These are phyloP conservation scores for Plasmopara muralis DNA, from an alignment of 352 stramenopile genomes.

Conservation along the genomic window DNA sequence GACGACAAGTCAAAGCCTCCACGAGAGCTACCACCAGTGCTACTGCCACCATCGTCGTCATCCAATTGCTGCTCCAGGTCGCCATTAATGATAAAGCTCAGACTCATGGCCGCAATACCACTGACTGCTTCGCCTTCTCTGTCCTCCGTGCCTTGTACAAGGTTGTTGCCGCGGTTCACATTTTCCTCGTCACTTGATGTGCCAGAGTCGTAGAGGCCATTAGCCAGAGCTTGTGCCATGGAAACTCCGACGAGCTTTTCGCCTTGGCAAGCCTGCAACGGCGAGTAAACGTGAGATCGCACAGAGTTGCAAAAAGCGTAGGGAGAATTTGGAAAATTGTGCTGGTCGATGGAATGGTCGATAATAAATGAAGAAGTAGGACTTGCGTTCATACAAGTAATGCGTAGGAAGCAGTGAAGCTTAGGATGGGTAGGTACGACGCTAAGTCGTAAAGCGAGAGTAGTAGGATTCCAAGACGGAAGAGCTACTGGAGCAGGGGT, in stretches of 20 bases:
- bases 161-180: conserved; percentile 18
- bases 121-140: conserved; percentile 35
- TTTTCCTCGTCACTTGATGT: conserved; percentile 24
- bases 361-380: conserved; percentile 37
- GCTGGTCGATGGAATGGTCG: conserved; percentile 14
- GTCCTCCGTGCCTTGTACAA: conserved; percentile 18
- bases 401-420: conserved; percentile 16
- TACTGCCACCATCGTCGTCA: conserved; percentile 31
- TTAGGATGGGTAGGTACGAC: conserved; percentile 25
- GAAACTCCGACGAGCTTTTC: conserved; percentile 12
- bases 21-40: conserved; percentile 20
- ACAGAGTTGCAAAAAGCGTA: conserved; percentile 13
- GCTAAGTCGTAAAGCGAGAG: conserved; percentile 21
- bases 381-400: conserved; percentile 33
- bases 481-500: conserved; percentile 37
- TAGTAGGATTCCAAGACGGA: conserved; percentile 33
- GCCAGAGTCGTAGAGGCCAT: conserved; percentile 24
- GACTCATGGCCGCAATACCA: conserved; percentile 69
- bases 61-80: conserved; percentile 29
- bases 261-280: conserved; percentile 20
- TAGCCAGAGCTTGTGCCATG: conserved; percentile 24
- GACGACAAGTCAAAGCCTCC: conserved; percentile 48
- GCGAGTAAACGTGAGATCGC: conserved; percentile 25
- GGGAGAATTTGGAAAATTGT: conserved; percentile 15
- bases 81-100: conserved; percentile 80